A percentile compares a stretch with the other conserved stretches of the same genome.
Conservation (phyloP, 352 stramenopile species). For the Phytophthora cryptogea region DNA sequence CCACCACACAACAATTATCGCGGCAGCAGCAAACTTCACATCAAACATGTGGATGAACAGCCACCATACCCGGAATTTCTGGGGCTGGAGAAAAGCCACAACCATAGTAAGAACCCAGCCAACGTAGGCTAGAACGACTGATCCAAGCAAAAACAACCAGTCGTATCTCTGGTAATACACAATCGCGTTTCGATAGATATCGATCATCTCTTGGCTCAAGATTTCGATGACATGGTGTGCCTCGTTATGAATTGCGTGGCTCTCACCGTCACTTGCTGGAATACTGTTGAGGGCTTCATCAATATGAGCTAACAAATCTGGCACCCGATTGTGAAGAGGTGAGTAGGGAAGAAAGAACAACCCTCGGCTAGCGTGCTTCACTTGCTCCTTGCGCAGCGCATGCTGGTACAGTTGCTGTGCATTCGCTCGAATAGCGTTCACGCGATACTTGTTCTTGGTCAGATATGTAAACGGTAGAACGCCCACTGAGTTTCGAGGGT, state of each 20-base stretch:
- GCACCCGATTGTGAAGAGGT: slow-evolving; percentile 43
- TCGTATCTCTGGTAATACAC: slow-evolving; percentile 85
- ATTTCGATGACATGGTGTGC: slow-evolving; percentile 43
- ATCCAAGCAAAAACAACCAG: slow-evolving; percentile 69
- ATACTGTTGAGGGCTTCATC: slow-evolving; percentile 23
- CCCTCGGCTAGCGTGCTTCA: slow-evolving; percentile 60
- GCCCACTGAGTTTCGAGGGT: slow-evolving; percentile 81
- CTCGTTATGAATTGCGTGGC: slow-evolving; percentile 29
- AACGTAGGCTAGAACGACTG: slow-evolving; percentile 69
- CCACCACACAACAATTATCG: slow-evolving; percentile 38
- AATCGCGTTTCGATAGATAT: slow-evolving; percentile 63
- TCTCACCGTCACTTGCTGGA: slow-evolving; percentile 10
- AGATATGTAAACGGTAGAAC: slow-evolving; percentile 78
- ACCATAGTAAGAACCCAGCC: slow-evolving; percentile 69
- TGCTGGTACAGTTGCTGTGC: slow-evolving; percentile 68
- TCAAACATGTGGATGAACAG: slow-evolving; percentile 25
- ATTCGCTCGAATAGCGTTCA: slow-evolving; percentile 67
- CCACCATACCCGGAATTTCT: slow-evolving; percentile 25
- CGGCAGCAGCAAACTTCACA: slow-evolving; percentile 13
- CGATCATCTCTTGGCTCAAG: slow-evolving; percentile 63
- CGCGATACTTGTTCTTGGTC: slow-evolving; percentile 55
- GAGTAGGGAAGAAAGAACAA: slow-evolving; percentile 58
- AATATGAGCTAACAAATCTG: slow-evolving; percentile 32
- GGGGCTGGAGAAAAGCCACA: slow-evolving; percentile 50
- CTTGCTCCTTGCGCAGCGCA: slow-evolving; percentile 57